phyloP scores from a whole-genome alignment of 2,329 filamentous ascomycete genomes.

The Leptographium flavum region DNA sequence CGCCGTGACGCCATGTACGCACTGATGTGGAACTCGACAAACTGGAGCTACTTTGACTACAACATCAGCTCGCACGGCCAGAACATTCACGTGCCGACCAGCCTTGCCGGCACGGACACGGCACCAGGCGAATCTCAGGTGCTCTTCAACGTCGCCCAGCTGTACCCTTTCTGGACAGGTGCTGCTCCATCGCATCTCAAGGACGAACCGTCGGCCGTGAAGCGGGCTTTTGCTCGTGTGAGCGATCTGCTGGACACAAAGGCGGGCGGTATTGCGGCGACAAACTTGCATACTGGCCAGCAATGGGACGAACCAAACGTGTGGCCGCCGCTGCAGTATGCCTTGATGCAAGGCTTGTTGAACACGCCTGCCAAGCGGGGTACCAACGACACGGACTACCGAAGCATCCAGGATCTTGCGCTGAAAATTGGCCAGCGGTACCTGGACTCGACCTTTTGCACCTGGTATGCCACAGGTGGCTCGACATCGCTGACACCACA shows the following conservation, averaged over 20 bases:
- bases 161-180: slow-evolving; percentile 57
- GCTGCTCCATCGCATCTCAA: slow-evolving; percentile 43
- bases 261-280: slow-evolving; percentile 45
- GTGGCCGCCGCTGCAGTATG: slow-evolving; percentile 53
- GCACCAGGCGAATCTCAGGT: slow-evolving; percentile 43
- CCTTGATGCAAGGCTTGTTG: slow-evolving; percentile 46
- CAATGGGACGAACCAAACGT: slow-evolving; percentile 61
- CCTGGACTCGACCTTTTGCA: slow-evolving; percentile 54
- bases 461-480: slow-evolving; percentile 54
- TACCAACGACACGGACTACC: slow-evolving; percentile 36
- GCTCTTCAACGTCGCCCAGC: slow-evolving; percentile 42
- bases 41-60: slow-evolving; percentile 54
- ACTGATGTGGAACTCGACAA: slow-evolving; percentile 49
- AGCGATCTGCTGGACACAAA: slow-evolving; percentile 34
- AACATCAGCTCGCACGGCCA: slow-evolving; percentile 46
- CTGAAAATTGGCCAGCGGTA: slow-evolving; percentile 49
- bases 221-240: slow-evolving; percentile 38
- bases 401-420: slow-evolving; percentile 38
- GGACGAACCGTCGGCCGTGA: slow-evolving; percentile 43
- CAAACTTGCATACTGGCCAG: slow-evolving; percentile 45
- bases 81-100: slow-evolving; percentile 36
- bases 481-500: slow-evolving; percentile 37
- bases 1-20: slow-evolving; percentile 48
- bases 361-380: slow-evolving; percentile 44
- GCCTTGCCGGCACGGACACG: slow-evolving; percentile 27